Evolutionary conservation across 2,329 filamentous ascomycete genomes (phyloP).

Genomic region (Alternaria consortialis): DNA sequence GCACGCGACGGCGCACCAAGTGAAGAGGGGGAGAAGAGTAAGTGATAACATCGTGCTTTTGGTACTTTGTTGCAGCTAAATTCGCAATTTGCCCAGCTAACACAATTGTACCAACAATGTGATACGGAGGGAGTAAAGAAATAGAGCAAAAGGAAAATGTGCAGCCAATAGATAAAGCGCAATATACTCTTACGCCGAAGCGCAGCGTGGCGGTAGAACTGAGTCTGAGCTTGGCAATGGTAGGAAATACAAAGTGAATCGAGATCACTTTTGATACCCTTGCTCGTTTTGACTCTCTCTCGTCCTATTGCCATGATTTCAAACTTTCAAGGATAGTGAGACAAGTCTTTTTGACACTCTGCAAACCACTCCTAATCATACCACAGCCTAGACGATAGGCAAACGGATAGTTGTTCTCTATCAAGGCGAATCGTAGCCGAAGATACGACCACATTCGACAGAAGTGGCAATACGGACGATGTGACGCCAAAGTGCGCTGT

Average conservation of each 20-base stretch:
- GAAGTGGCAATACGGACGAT: neutral
- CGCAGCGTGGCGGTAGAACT: neutral
- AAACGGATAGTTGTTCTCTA: too few relatives aligned
- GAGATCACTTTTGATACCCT: neutral
- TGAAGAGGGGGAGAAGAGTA: neutral
- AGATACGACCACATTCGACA: too few relatives aligned
- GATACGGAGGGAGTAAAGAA: too few relatives aligned
- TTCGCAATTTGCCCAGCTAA: too few relatives aligned
- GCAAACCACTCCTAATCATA: too few relatives aligned
- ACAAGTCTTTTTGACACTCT: too few relatives aligned
- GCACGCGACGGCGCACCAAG: neutral
- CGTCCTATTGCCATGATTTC: neutral
- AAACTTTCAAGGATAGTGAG: neutral
- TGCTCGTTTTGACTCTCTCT: neutral
- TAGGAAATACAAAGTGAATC: neutral
- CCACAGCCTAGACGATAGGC: too few relatives aligned
- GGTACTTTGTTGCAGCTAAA: neutral
- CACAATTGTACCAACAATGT: too few relatives aligned
- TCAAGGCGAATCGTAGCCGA: too few relatives aligned
- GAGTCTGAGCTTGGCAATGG: neutral
- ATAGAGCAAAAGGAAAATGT: neutral
- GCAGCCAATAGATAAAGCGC: rapidly evolving
- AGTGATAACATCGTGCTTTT: neutral
- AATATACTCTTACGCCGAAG: too few relatives aligned
- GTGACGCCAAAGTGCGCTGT: neutral